A percentile compares a stretch with the other conserved stretches of the same genome.
Evolutionary conservation across 163 green algal species (phyloP).

Genomic region (Chloromonas sp.): DNA sequence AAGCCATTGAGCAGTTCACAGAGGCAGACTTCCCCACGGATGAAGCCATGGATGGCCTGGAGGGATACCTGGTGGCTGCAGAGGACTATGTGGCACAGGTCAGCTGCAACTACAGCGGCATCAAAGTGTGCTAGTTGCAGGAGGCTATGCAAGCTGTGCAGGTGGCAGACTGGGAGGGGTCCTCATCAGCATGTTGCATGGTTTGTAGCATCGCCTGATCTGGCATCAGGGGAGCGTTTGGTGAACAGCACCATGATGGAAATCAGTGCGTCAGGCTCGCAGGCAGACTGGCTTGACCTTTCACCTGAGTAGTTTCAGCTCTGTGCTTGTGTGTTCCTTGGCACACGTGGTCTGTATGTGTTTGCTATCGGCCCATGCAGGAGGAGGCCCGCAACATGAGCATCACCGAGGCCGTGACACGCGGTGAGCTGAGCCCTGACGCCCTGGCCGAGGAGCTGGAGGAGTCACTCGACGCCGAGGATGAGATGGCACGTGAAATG

Average conservation of each 20-base stretch:
- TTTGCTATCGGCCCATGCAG: not conserved
- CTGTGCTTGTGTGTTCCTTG: too few relatives aligned
- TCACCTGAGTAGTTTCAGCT: too few relatives aligned
- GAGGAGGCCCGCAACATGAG: slow-evolving; percentile 22
- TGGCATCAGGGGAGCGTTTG: too few relatives aligned
- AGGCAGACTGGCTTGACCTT: too few relatives aligned
- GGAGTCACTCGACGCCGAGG: slow-evolving; percentile 19
- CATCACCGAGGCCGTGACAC: slow-evolving; percentile 2
- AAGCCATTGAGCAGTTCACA: slow-evolving; percentile 7
- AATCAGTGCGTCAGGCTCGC: too few relatives aligned
- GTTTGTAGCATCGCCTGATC: too few relatives aligned
- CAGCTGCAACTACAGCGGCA: not conserved
- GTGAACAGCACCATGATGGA: too few relatives aligned
- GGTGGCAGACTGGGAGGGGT: too few relatives aligned
- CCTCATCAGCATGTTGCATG: too few relatives aligned
- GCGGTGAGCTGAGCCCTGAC: slow-evolving; percentile 26
- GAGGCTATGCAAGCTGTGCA: not conserved
- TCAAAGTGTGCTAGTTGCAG: not conserved
- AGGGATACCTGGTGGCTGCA: slow-evolving; percentile 25
- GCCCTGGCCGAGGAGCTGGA: slow-evolving; percentile 30
- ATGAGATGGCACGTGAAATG: slow-evolving; percentile 15
- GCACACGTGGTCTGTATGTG: too few relatives aligned
- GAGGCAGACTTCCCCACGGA: slow-evolving; percentile 19
- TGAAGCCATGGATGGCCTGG: slow-evolving; percentile 19
- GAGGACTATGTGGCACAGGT: slow-evolving; percentile 17